These are phyloP conservation scores for Apiospora aurea DNA, from an alignment of 2,329 filamentous ascomycete species.

Conservation along the genomic window DNA sequence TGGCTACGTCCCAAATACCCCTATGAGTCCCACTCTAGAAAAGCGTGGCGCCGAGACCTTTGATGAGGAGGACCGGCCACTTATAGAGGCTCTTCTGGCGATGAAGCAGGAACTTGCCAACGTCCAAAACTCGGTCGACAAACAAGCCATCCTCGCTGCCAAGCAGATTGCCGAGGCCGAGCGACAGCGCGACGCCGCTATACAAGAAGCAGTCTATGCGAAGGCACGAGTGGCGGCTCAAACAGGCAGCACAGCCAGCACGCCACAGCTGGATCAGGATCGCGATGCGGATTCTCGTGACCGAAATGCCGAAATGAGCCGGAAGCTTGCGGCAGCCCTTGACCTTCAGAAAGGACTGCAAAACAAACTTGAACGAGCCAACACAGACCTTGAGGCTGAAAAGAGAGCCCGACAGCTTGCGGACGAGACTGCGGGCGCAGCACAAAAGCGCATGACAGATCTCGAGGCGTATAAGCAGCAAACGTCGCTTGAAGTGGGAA, in stretches of 20 bases:
- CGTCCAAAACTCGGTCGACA: conserved; percentile 88
- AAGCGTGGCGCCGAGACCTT: conserved; percentile 80
- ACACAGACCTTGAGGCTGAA: conserved; percentile 79
- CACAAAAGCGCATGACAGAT: conserved; percentile 83
- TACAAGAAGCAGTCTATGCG: conserved; percentile 92
- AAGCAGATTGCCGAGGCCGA: conserved; percentile 93
- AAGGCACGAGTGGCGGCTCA: conserved; percentile 91
- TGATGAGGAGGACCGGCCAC: conserved; percentile 87
- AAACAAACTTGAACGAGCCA: conserved; percentile 73
- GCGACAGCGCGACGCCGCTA: conserved; percentile 91
- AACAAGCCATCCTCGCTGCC: conserved; percentile 84
- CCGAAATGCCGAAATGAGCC: conserved; percentile 76
- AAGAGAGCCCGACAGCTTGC: conserved; percentile 81
- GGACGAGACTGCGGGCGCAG: conserved; percentile 84
- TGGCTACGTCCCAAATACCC: conserved; percentile 79
- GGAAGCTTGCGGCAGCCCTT: conserved; percentile 82
- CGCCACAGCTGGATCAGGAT: conserved; percentile 65
- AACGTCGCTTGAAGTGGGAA: conserved; percentile 84
- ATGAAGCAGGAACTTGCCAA: conserved; percentile 91
- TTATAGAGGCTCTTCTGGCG: conserved; percentile 89
- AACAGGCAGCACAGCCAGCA: conserved; percentile 65
- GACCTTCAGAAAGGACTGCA: conserved; percentile 83
- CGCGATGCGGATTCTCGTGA: conserved; percentile 63
- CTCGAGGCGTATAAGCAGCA: conserved; percentile 85
- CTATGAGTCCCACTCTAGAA: conserved; percentile 77